Evolutionary conservation across 306 rosid genomes (phyloP).

Genomic region (Quercus suber): DNA sequence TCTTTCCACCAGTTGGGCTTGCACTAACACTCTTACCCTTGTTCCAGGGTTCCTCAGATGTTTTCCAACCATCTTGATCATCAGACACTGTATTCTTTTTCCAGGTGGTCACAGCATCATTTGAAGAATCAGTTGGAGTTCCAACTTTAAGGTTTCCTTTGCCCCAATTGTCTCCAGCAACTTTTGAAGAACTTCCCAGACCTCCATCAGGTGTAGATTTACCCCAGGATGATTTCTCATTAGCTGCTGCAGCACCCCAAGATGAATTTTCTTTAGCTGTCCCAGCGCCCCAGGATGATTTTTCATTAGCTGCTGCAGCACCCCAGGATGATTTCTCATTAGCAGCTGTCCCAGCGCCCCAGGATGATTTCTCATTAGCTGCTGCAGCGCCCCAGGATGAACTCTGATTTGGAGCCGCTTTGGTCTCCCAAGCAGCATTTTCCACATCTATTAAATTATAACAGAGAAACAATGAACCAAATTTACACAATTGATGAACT

Average conservation of each 20-base stretch:
- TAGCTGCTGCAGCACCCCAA: conserved; percentile 37
- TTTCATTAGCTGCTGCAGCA: background rate
- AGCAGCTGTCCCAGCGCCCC: background rate
- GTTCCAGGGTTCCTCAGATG: conserved; percentile 21
- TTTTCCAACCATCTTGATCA: conserved; percentile 4
- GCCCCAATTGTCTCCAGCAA: conserved; percentile 24
- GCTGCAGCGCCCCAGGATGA: background rate
- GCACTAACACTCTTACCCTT: conserved; percentile 21
- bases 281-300: background rate
- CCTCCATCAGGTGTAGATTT: conserved; percentile 27
- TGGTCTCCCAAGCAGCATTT: conserved; percentile 63
- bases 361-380: background rate
- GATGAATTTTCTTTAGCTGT: background rate
- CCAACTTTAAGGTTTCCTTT: conserved; percentile 11
- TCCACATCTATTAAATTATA: conserved; percentile 39
- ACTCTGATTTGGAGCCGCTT: conserved; percentile 38
- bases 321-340: background rate
- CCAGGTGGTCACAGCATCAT: conserved; percentile 13
- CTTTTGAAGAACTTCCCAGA: background rate
- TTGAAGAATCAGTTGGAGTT: background rate
- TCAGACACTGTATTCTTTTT: background rate
- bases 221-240: conserved; percentile 58
- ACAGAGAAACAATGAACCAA: conserved; percentile 13
- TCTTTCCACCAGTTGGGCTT: conserved; percentile 18
- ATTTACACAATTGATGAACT: background rate